Evolutionary conservation across 1,284 basidiomycete species (phyloP).

Genomic region (Caloboletus firmus): DNA sequence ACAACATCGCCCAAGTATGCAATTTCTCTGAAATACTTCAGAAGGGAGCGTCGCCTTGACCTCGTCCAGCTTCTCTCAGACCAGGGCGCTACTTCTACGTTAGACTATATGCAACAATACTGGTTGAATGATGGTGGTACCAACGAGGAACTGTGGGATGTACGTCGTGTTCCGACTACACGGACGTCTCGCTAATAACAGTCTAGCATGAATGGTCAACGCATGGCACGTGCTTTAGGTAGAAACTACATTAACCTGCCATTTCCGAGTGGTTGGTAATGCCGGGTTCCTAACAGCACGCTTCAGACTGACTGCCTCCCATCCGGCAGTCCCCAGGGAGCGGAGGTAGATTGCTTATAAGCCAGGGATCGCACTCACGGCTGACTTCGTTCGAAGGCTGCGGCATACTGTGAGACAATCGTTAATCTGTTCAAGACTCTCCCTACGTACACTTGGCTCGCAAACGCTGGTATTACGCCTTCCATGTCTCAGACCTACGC

Average conservation of each 20-base stretch:
- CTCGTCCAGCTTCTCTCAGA: slow-evolving; percentile 51
- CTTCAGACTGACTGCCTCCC: slow-evolving; percentile 61
- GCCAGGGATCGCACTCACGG: background rate
- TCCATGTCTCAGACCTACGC: slow-evolving; percentile 56
- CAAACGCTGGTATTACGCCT: slow-evolving; percentile 71
- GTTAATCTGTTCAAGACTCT: slow-evolving; percentile 61
- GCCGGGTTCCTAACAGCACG: slow-evolving; percentile 45
- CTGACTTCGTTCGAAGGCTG: slow-evolving; percentile 47
- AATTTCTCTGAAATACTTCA: background rate
- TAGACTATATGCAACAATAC: slow-evolving; percentile 68
- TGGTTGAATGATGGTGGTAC: slow-evolving; percentile 66
- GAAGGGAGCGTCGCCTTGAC: background rate
- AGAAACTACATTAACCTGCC: background rate
- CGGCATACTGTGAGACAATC: slow-evolving; percentile 69
- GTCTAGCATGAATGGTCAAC: slow-evolving; percentile 65
- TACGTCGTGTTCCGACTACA: slow-evolving; percentile 31
- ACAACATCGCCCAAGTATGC: slow-evolving; percentile 53
- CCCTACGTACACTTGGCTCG: slow-evolving; percentile 73
- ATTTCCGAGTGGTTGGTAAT: slow-evolving; percentile 3
- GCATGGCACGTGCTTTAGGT: slow-evolving; percentile 79
- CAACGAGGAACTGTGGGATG: slow-evolving; percentile 71
- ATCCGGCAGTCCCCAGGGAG: slow-evolving; percentile 53
- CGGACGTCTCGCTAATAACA: slow-evolving; percentile 10
- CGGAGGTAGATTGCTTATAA: slow-evolving; percentile 45
- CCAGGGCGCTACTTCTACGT: slow-evolving; percentile 59